Conservation (phyloP, 2,329 filamentous ascomycete genomes). For the Sclerotinia borealis region DNA sequence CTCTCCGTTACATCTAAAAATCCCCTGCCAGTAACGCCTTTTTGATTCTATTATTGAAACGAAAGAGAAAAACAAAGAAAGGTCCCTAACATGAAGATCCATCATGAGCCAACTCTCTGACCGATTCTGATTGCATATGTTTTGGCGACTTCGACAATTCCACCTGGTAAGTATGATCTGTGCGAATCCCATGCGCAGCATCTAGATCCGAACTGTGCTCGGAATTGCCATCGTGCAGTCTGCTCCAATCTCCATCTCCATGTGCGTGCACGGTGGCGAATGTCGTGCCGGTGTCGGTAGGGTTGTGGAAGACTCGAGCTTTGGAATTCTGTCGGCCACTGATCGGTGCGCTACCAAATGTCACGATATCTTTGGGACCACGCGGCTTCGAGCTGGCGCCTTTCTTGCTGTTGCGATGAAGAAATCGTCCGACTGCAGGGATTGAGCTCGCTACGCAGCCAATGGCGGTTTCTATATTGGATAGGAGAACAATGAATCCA, state of each 20-base stretch:
- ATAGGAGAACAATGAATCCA: constrained; percentile 7
- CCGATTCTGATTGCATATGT: neutral
- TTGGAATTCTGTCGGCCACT: neutral
- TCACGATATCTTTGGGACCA: neutral
- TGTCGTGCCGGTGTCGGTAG: constrained; percentile 9
- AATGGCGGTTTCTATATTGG: constrained; percentile 12
- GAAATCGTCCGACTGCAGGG: constrained; percentile 5
- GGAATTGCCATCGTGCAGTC: constrained; percentile 6
- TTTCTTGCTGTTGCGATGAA: neutral
- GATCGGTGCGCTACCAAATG: constrained; percentile 1
- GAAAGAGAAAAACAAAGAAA: neutral
- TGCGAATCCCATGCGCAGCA: neutral
- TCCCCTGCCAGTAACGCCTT: neutral
- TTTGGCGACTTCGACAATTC: constrained; percentile 6
- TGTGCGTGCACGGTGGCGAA: constrained; percentile 5
- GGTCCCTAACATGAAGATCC: neutral
- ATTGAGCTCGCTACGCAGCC: constrained; percentile 8
- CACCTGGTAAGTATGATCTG: constrained; percentile 13
- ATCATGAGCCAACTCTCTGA: neutral
- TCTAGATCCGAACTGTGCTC: neutral
- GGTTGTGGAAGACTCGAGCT: constrained; percentile 7
- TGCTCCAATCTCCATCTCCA: constrained; percentile 13
- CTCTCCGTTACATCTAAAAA: neutral
- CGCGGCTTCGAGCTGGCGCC: neutral
- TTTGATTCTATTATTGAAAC: neutral